Percentiles rank a stretch among this genome's conserved stretches.
phyloP scores from a whole-genome alignment of 2,329 filamentous ascomycete genomes.

The Scleromitrula shiraiana region DNA sequence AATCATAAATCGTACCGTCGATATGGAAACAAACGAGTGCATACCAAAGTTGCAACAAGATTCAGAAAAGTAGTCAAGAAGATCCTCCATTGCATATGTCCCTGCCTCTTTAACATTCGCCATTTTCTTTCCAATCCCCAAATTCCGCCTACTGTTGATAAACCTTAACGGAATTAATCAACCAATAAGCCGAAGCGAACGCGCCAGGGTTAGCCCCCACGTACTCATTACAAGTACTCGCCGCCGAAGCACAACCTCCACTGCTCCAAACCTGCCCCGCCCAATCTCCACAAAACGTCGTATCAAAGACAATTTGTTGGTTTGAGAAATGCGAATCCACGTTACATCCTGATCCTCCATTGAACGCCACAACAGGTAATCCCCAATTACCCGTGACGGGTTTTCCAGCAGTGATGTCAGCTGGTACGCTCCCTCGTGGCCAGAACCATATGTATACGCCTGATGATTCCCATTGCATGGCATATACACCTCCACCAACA shows the following conservation, averaged over 20 bases:
- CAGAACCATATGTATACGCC: slow-evolving; percentile 81
- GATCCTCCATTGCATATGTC: too few relatives aligned
- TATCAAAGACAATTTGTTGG: slow-evolving; percentile 1
- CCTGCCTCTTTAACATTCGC: too few relatives aligned
- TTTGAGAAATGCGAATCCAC: not conserved
- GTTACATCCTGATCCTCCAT: slow-evolving; percentile 35
- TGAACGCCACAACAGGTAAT: slow-evolving; percentile 60
- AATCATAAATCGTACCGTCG: too few relatives aligned
- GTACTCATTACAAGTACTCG: not conserved
- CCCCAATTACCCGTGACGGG: slow-evolving; percentile 63
- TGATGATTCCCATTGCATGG: slow-evolving; percentile 65
- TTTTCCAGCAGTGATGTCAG: slow-evolving; percentile 49
- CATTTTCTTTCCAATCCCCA: too few relatives aligned
- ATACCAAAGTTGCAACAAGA: too few relatives aligned
- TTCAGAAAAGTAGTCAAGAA: too few relatives aligned
- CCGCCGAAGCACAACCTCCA: not conserved
- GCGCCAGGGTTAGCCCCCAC: not conserved
- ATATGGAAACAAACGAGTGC: too few relatives aligned
- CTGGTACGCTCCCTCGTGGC: slow-evolving; percentile 53
- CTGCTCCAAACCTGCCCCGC: not conserved
- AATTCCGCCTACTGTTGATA: not conserved
- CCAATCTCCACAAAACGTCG: slow-evolving; percentile 5
- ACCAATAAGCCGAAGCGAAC: not conserved
- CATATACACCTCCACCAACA: slow-evolving; percentile 61
- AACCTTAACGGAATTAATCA: slow-evolving; percentile 1